Percentiles rank a stretch among this genome's conserved stretches.
Conservation (phyloP, 2,329 filamentous ascomycete genomes). For the Verticillium longisporum region DNA sequence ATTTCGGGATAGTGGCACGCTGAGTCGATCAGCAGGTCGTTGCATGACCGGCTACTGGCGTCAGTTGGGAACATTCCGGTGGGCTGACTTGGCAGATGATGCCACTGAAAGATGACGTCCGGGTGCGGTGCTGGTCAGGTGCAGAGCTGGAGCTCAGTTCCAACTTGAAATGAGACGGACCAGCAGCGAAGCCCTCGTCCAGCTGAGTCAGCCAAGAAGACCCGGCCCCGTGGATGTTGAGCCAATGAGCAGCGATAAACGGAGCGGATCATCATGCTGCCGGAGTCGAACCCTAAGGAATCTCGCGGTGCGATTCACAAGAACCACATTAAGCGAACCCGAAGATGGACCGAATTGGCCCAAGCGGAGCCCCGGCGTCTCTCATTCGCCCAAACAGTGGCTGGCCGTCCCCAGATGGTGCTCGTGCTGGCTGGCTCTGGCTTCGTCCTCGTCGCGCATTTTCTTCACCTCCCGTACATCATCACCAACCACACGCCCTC, state of each 20-base stretch:
- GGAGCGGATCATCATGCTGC: neutral
- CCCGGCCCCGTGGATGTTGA: neutral
- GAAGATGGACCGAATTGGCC: constrained; percentile 2
- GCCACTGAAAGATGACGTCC: neutral
- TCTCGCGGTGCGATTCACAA: neutral
- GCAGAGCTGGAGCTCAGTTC: neutral
- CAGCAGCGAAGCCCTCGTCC: neutral
- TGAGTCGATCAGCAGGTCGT: neutral
- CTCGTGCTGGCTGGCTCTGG: neutral
- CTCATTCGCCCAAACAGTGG: constrained; percentile 5
- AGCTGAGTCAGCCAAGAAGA: neutral
- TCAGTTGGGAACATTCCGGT: neutral
- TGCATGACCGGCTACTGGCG: neutral
- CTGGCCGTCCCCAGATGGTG: constrained; percentile 1
- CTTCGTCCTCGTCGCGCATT: constrained; percentile 9
- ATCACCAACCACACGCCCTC: constrained; percentile 10
- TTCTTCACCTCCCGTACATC: constrained; percentile 13
- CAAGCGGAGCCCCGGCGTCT: neutral
- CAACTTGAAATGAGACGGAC: neutral
- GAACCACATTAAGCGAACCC: constrained; percentile 3
- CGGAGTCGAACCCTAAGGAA: neutral
- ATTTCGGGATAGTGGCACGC: neutral
- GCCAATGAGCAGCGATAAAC: neutral
- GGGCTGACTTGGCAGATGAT: neutral
- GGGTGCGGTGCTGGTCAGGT: neutral